Evolutionary conservation across 169 alveolate species (phyloP).

Genomic region (Eimeria necatrix): DNA sequence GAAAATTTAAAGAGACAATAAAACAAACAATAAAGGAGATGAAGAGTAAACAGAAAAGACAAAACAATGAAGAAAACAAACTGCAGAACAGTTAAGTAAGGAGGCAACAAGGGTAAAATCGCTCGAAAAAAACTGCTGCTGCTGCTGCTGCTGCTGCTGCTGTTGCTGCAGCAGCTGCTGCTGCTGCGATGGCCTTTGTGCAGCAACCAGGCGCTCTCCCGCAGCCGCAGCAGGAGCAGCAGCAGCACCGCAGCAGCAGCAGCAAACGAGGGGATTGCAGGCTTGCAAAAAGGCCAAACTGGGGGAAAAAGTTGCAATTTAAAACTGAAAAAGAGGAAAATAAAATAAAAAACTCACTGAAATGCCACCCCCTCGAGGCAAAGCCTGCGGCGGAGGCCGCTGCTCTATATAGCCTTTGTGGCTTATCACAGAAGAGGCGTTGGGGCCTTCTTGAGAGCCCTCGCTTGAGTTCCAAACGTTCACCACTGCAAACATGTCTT

Average conservation of each 20-base stretch:
- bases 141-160: conserved; percentile 34
- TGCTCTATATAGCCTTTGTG: conserved; percentile 43
- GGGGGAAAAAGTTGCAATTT: too few species aligned
- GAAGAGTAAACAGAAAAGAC: background rate
- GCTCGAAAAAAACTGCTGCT: background rate
- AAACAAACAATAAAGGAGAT: too few species aligned
- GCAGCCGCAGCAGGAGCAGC: background rate
- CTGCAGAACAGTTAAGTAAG: background rate
- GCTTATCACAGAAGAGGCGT: conserved; percentile 15
- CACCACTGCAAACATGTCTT: conserved; percentile 81
- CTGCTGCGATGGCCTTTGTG: background rate
- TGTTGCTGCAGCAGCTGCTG: background rate
- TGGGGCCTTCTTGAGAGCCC: conserved; percentile 1
- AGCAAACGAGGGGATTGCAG: background rate
- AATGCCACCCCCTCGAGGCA: background rate
- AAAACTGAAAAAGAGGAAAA: too few species aligned
- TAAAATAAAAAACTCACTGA: too few species aligned
- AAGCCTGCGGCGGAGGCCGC: background rate
- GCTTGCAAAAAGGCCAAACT: background rate
- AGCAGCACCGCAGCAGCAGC: background rate
- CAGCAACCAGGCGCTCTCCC: background rate
- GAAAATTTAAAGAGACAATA: too few species aligned
- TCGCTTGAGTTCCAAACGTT: conserved; percentile 46
- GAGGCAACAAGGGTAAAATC: background rate
- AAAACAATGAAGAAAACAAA: background rate